Evolutionary conservation across 768 basidiomycete species (phyloP), one percentile per base, ranked within the genome.

Genomic region (Galerina marginata): DNA sequence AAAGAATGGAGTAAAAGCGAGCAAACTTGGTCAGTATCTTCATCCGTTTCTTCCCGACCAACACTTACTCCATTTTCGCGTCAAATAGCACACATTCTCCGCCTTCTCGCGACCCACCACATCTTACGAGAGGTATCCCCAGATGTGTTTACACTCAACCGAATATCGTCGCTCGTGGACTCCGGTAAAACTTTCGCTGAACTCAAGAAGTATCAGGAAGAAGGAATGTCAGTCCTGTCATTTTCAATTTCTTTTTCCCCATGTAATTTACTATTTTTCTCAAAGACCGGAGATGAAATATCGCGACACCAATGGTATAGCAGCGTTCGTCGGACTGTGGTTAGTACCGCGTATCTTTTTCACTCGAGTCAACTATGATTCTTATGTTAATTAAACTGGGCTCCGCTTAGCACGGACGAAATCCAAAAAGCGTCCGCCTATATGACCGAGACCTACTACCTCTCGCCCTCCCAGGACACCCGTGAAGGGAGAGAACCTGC

Each of bases 41-140:
- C 20, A 54, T 20, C 52, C 9, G 53, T 29, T 42, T 26, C 12
- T 53, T 20, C 47, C 14, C 9, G 20, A 10, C 9, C 5, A 38
- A 29, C 15, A 16, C 10, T 48, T 12, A 33, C 39, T 9, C 14
- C 25, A 23, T 49, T 43, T 20, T 40, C 10, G 29, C 26, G 29
- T n/a, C 15, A 29, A 14, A 4, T 42, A 92, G 91, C 86, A 4
- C 92, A 92, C 67, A 81, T 85, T 37, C 81, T 94, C 42, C 87
- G 92, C 45, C 79, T 92, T 23, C 81, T 93, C 46, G 90, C 91
- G 10, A 91, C 91, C 0, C 90, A 92, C 68, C 91, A 93, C 70
- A 83, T 93, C 54, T 78, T 90, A 36, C 79, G 81, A 43, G 92
- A 94, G 71, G 77, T 84, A 3, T 77, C 81, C 9, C 91, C 90